Conservation (phyloP, 2,329 filamentous ascomycete species). For the Coniochaeta hoffmannii region DNA sequence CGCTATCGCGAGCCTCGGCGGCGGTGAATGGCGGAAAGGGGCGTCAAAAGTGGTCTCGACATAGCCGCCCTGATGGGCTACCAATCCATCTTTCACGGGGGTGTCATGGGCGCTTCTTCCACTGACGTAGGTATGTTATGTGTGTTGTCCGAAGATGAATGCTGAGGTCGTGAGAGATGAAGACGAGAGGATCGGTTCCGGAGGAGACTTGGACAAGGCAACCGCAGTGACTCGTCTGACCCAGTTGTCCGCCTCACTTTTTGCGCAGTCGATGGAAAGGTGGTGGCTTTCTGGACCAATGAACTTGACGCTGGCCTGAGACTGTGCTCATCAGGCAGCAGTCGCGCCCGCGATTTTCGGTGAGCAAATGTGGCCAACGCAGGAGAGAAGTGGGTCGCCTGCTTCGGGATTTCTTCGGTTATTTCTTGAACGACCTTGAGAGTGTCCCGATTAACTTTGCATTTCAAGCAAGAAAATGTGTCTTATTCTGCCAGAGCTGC, state of each 20-base stretch:
- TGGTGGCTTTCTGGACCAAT: not conserved
- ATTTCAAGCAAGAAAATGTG: too few species aligned
- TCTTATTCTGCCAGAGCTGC: too few species aligned
- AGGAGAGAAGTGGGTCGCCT: too few species aligned
- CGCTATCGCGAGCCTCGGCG: not conserved
- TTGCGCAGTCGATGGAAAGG: not conserved
- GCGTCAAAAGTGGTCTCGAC: not conserved
- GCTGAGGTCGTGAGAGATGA: not conserved
- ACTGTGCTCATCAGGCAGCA: not conserved
- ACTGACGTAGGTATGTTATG: not conserved
- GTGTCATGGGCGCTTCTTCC: not conserved
- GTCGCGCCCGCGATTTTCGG: not conserved
- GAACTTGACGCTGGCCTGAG: not conserved
- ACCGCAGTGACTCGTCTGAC: not conserved
- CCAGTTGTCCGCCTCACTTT: slow-evolving; percentile 1
- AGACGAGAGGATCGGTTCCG: not conserved
- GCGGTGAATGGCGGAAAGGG: not conserved
- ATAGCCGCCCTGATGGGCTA: not conserved
- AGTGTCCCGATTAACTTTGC: too few species aligned
- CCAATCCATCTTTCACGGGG: not conserved
- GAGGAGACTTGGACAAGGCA: not conserved
- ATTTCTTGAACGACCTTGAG: too few species aligned
- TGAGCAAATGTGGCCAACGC: not conserved
- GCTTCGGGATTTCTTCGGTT: too few species aligned
- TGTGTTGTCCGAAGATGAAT: not conserved